Evolutionary conservation across 441 rosid genomes (phyloP).

Genomic region (Cnidoscolus chayamansa): DNA sequence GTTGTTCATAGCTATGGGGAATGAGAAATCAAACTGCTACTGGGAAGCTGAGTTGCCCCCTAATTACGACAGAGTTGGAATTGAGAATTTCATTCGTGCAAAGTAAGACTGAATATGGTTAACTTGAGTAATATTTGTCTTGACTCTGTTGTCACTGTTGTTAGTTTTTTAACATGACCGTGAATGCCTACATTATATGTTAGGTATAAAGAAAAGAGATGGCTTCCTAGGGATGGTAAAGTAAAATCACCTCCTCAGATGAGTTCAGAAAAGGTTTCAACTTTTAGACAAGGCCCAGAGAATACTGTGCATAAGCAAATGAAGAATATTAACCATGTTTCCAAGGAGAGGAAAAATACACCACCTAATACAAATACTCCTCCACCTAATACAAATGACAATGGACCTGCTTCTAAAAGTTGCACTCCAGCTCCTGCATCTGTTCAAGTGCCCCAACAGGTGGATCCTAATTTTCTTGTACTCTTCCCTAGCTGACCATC

Average conservation of each 20-base stretch:
- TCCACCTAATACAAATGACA: conserved; percentile 15
- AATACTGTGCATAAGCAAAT: conserved; percentile 19
- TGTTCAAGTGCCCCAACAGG: conserved; percentile 36
- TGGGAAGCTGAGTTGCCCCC: conserved; percentile 99
- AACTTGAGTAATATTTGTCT: conserved; percentile 22
- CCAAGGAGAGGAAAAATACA: conserved; percentile 15
- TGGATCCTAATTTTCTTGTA: conserved; percentile 10
- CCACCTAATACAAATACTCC: not conserved
- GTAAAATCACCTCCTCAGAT: conserved; percentile 31
- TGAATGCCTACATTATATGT: conserved; percentile 7
- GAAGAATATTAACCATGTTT: conserved; percentile 19
- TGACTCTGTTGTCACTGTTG: conserved; percentile 13
- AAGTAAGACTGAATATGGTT: conserved; percentile 49
- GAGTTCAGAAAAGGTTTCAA: conserved; percentile 29
- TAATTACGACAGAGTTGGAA: conserved; percentile 86
- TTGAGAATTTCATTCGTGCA: conserved; percentile 93
- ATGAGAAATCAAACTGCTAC: conserved; percentile 82
- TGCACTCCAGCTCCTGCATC: conserved; percentile 22
- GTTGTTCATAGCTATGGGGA: conserved; percentile 75
- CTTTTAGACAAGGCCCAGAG: conserved; percentile 22
- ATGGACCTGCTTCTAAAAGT: conserved; percentile 23
- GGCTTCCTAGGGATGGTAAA: conserved; percentile 48
- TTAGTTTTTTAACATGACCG: conserved; percentile 17
- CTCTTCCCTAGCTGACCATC: not conserved
- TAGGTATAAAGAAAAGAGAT: conserved; percentile 61